These are phyloP conservation scores for Cystobasidiaceae sp. DNA, from an alignment of 1,284 basidiomycete species.

Conservation along the genomic window DNA sequence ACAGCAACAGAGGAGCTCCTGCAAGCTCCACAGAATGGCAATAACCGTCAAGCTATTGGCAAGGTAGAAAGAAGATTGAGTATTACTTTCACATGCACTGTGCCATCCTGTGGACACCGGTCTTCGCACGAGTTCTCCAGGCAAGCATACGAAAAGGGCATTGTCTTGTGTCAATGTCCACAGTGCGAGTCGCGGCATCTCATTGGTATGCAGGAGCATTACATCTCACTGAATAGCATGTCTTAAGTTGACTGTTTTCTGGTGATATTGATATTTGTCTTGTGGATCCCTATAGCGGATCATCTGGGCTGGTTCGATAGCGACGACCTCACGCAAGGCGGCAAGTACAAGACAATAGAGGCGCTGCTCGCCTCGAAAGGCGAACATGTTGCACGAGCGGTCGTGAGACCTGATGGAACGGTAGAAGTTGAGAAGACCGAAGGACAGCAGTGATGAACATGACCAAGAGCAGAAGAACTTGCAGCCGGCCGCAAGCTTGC, in stretches of 20 bases:
- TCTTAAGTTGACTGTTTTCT: neutral
- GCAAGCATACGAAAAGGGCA: conserved; percentile 75
- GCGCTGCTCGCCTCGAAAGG: conserved; percentile 71
- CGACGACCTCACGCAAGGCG: conserved; percentile 29
- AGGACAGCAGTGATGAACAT: neutral
- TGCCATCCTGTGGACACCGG: conserved; percentile 52
- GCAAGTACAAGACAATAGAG: conserved; percentile 60
- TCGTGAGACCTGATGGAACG: conserved; percentile 19
- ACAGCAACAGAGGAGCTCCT: conserved; percentile 28
- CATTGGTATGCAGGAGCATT: conserved; percentile 36
- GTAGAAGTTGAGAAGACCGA: conserved; percentile 22
- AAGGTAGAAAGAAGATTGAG: conserved; percentile 35
- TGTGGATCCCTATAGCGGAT: conserved; percentile 80
- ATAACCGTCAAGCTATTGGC: conserved; percentile 35
- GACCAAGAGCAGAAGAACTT: neutral
- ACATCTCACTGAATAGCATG: neutral
- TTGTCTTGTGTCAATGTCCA: conserved; percentile 89
- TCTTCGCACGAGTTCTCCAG: conserved; percentile 85
- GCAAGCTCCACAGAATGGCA: conserved; percentile 13
- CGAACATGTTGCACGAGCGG: conserved; percentile 63
- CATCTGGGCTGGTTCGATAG: conserved; percentile 90
- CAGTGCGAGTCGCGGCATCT: conserved; percentile 77
- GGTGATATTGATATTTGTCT: neutral
- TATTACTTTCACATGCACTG: conserved; percentile 80
- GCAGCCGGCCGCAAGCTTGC: neutral